These are phyloP conservation scores for Yarrowia bubula DNA, from an alignment of 805 yeast species.

Conservation along the genomic window DNA sequence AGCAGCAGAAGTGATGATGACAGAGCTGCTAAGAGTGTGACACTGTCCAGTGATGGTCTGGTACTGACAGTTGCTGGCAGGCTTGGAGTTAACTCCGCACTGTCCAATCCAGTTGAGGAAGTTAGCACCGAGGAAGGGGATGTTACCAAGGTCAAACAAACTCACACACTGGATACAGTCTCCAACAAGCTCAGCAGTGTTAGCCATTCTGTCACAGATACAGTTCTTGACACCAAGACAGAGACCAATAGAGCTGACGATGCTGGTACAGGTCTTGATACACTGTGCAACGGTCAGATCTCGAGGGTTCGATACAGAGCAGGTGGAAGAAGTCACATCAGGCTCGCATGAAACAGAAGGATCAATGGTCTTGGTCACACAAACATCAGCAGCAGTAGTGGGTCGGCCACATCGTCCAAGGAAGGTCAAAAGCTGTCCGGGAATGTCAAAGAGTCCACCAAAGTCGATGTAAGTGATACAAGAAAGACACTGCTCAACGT, in stretches of 20 bases:
- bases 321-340: neutral
- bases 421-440: neutral
- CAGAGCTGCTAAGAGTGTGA: no score
- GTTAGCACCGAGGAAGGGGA: neutral
- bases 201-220: neutral
- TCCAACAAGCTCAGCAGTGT: neutral
- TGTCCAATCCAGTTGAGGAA: neutral
- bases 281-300: neutral
- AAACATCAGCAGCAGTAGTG: slow-evolving; percentile 1
- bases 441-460: neutral
- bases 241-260: neutral
- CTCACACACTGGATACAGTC: slow-evolving; percentile 17
- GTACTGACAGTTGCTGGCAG: neutral
- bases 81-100: neutral
- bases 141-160: neutral
- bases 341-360: slow-evolving; percentile 5
- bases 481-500: neutral
- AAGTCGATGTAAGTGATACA: slow-evolving; percentile 12
- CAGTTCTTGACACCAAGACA: neutral
- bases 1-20: no score
- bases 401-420: neutral
- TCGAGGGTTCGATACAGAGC: neutral
- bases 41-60: no score
- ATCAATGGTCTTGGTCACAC: slow-evolving; percentile 13
- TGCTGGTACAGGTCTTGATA: neutral